Evolutionary conservation across 177 flowering plant species (phyloP).

Genomic region (Vitis hybrid): DNA sequence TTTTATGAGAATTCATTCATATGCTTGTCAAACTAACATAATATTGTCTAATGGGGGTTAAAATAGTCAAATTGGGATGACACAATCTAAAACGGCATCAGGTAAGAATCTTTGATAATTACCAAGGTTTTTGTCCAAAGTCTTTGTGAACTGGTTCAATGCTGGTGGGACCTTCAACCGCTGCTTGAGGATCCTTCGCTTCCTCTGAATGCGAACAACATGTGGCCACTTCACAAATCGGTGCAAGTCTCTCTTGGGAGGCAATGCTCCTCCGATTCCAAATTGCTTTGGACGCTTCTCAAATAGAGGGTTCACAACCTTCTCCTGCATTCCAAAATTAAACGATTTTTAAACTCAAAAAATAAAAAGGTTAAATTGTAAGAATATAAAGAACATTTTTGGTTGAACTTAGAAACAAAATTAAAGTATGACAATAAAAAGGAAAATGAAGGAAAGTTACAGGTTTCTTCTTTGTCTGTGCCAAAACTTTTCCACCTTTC

Average conservation of each 20-base stretch:
- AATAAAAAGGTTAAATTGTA: not conserved
- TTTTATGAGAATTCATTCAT: too few species aligned
- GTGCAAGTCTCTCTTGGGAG: conserved; percentile 54
- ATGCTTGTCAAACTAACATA: too few species aligned
- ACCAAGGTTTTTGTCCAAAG: conserved; percentile 59
- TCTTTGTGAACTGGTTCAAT: conserved; percentile 54
- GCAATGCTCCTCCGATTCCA: conserved; percentile 65
- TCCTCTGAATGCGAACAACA: conserved; percentile 49
- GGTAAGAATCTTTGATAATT: not conserved
- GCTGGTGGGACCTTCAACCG: conserved; percentile 65
- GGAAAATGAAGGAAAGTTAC: conserved; percentile 9
- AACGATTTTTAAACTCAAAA: not conserved
- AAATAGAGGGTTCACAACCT: conserved; percentile 36
- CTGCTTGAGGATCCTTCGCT: conserved; percentile 55
- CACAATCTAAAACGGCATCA: too few species aligned
- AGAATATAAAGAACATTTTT: not conserved
- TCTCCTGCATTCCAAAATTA: conserved; percentile 16
- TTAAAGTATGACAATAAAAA: not conserved
- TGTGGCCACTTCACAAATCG: conserved; percentile 58
- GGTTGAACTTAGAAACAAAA: not conserved
- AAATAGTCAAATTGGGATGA: too few species aligned
- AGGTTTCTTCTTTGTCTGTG: conserved; percentile 36
- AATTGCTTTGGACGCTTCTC: conserved; percentile 61
- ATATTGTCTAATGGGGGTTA: too few species aligned
- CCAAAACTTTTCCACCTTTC: conserved; percentile 32